Conservation (phyloP, 352 stramenopile species). For the Phytophthora palmivora region DNA sequence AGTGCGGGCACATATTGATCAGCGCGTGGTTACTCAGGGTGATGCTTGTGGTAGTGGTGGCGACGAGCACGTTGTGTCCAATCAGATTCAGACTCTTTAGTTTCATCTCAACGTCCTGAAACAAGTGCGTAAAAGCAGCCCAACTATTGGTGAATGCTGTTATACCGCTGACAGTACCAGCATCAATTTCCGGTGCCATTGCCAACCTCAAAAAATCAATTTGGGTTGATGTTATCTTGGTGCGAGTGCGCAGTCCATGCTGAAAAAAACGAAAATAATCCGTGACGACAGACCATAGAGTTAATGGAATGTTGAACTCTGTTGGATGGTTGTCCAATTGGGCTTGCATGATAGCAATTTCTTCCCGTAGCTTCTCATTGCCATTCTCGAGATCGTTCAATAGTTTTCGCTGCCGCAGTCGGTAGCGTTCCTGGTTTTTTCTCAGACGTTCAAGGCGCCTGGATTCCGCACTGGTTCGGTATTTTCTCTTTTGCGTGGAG, state of each 20-base stretch:
- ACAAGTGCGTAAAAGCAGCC: not conserved
- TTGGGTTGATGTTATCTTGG: not conserved
- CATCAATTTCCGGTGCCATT: not conserved
- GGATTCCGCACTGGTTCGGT: no score
- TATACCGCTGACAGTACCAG: not conserved
- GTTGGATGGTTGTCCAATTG: not conserved
- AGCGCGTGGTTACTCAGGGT: not conserved
- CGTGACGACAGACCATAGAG: not conserved
- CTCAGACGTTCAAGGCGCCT: not conserved
- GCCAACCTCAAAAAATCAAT: not conserved
- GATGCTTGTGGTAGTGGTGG: constrained; percentile 1
- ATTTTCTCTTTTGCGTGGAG: no score
- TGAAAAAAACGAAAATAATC: constrained; percentile 1
- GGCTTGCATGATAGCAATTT: not conserved
- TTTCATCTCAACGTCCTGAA: not conserved
- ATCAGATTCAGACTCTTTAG: not conserved
- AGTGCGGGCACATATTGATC: not conserved
- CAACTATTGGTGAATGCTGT: not conserved
- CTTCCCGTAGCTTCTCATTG: constrained; percentile 1
- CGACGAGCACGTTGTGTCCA: not conserved
- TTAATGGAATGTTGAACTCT: not conserved
- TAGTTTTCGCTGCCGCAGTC: not conserved
- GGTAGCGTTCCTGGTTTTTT: constrained; percentile 6
- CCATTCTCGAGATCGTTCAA: not conserved
- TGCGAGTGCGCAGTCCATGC: not conserved